Conservation (phyloP, 345 rosid genomes). For the Hypericum androsaemum region DNA sequence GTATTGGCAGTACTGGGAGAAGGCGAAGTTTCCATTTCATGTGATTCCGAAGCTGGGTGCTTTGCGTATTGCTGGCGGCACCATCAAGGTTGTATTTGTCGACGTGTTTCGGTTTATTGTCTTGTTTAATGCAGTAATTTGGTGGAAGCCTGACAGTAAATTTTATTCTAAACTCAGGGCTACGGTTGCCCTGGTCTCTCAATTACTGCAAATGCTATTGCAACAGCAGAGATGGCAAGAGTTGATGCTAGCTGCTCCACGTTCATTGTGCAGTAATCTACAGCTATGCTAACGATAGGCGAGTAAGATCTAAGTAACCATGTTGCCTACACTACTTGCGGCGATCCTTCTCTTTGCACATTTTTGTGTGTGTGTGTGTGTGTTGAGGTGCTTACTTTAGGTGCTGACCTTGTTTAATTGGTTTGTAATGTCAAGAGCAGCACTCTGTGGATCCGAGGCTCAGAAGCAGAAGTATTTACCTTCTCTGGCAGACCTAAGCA, state of each 20-base stretch:
- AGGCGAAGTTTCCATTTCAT: slow-evolving; percentile 90
- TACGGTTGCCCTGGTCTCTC: slow-evolving; percentile 94
- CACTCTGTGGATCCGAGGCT: slow-evolving; percentile 81
- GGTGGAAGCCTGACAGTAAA: slow-evolving; percentile 12
- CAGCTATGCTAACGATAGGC: slow-evolving; percentile 98
- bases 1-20: slow-evolving; percentile 79
- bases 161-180: slow-evolving; percentile 43
- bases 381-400: neutral
- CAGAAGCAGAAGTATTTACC: slow-evolving; percentile 81
- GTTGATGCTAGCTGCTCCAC: slow-evolving; percentile 96
- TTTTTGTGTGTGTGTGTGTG: neutral
- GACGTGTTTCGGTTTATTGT: neutral
- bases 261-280: slow-evolving; percentile 73
- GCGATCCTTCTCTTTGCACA: neutral
- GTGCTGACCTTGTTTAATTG: slow-evolving; percentile 6
- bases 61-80: slow-evolving; percentile 63
- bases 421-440: slow-evolving; percentile 37
- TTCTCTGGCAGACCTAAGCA: slow-evolving; percentile 61
- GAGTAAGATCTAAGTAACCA: slow-evolving; percentile 14
- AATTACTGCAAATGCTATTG: slow-evolving; percentile 56
- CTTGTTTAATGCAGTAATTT: neutral
- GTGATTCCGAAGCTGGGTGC: slow-evolving; percentile 66
- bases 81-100: slow-evolving; percentile 57
- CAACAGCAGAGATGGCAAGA: slow-evolving; percentile 72
- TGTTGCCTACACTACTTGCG: neutral